These are phyloP conservation scores for Aquanectria penicillioides DNA, from an alignment of 2,329 filamentous ascomycete genomes.

Conservation along the genomic window DNA sequence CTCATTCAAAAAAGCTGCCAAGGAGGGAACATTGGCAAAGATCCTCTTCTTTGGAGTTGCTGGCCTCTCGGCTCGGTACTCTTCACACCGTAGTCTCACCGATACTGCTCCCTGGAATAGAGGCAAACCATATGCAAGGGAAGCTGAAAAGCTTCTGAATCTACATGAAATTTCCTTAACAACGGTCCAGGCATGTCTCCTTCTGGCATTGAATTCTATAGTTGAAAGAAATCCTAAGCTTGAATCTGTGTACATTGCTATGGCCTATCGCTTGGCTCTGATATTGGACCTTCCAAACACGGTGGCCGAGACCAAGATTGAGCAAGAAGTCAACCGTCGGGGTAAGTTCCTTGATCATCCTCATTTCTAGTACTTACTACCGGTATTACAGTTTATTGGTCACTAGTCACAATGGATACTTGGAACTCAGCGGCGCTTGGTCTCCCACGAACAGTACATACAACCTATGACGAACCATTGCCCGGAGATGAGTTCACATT, in stretches of 20 bases:
- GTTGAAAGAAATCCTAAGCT: constrained; percentile 47
- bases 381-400: constrained; percentile 33
- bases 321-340: constrained; percentile 49
- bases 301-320: constrained; percentile 37
- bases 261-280: constrained; percentile 49
- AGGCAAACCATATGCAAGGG: constrained; percentile 5
- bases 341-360: constrained; percentile 26
- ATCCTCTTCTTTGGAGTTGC: constrained; percentile 2
- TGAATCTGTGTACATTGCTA: constrained; percentile 51
- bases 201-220: constrained; percentile 47
- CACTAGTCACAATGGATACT: constrained; percentile 33
- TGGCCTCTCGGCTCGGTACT: constrained; percentile 1
- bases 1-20: not conserved
- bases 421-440: constrained; percentile 35
- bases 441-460: constrained; percentile 22
- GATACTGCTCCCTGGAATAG: constrained; percentile 3
- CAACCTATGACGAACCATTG: constrained; percentile 39
- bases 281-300: constrained; percentile 48
- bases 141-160: constrained; percentile 10
- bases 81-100: not conserved
- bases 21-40: not conserved
- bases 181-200: constrained; percentile 51
- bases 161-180: constrained; percentile 10
- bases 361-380: not conserved
- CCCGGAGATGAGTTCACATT: constrained; percentile 47